These are phyloP conservation scores for Musa troglodytarum DNA, from an alignment of 176 grass and related monocot genomes.

Conservation along the genomic window DNA sequence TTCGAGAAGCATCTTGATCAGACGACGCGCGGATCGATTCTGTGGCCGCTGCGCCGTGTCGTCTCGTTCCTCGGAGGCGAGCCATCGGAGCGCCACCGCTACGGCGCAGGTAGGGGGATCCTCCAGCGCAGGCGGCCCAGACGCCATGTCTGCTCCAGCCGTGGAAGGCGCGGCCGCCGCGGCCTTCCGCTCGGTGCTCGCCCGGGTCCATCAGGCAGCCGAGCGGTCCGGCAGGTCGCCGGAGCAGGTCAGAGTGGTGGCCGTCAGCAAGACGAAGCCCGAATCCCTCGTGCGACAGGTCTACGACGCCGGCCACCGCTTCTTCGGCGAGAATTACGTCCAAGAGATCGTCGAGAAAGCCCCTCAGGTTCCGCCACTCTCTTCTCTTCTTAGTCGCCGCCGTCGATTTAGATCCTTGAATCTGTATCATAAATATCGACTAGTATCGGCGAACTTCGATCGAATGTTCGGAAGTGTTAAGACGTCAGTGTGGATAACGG, in stretches of 20 bases:
- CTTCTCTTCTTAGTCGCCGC: too few relatives aligned
- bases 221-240: conserved; percentile 46
- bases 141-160: conserved; percentile 13
- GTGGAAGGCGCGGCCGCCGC: conserved; percentile 15
- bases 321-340: conserved; percentile 91
- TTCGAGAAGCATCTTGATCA: too few relatives aligned
- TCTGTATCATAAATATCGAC: too few relatives aligned
- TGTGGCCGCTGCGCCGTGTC: background rate
- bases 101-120: background rate
- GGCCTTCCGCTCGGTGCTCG: conserved; percentile 48
- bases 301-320: conserved; percentile 69
- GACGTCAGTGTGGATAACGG: too few relatives aligned
- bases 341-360: conserved; percentile 78
- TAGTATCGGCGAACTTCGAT: too few relatives aligned
- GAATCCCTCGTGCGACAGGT: conserved; percentile 57
- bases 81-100: background rate
- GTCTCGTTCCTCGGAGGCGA: background rate
- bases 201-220: conserved; percentile 34
- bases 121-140: background rate
- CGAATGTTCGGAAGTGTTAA: too few relatives aligned
- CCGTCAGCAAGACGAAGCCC: conserved; percentile 78
- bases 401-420: too few relatives aligned
- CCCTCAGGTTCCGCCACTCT: conserved; percentile 29
- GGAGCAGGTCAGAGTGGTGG: conserved; percentile 66
- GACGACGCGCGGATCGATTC: background rate